Evolutionary conservation across 2,329 filamentous ascomycete species (phyloP).

Genomic region (Zelopaecilomyces penicillatus): DNA sequence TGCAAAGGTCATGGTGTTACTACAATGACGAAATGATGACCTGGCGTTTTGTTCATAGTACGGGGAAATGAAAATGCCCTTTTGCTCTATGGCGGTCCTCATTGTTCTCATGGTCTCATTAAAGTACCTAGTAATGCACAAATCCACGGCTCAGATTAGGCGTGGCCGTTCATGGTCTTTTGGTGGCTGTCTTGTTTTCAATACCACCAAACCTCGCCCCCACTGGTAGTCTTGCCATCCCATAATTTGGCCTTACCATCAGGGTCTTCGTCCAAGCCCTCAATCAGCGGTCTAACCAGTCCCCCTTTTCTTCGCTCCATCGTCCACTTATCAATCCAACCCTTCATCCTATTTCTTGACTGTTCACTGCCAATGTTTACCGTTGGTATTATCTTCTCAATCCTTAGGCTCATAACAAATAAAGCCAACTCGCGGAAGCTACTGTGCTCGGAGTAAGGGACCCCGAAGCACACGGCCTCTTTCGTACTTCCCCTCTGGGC

Average conservation of each 20-base stretch:
- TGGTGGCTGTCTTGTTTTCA: constrained; percentile 13
- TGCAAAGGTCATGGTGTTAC: constrained; percentile 2
- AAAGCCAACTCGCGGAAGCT: constrained; percentile 90
- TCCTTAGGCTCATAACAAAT: constrained; percentile 80
- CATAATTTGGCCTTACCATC: constrained; percentile 23
- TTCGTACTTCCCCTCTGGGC: constrained; percentile 77
- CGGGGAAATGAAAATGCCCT: too few relatives aligned
- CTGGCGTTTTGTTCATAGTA: too few relatives aligned
- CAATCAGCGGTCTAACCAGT: constrained; percentile 35
- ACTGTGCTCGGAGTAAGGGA: constrained; percentile 93
- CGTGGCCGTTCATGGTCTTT: constrained; percentile 6
- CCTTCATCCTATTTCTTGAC: constrained; percentile 52
- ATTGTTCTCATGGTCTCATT: too few relatives aligned
- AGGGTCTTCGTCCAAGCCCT: constrained; percentile 27
- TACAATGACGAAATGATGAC: constrained; percentile 1
- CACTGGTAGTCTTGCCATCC: constrained; percentile 30
- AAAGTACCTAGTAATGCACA: too few relatives aligned
- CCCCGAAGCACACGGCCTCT: constrained; percentile 81
- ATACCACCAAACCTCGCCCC: constrained; percentile 33
- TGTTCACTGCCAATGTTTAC: constrained; percentile 67
- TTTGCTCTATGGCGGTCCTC: neutral
- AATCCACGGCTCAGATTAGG: too few relatives aligned
- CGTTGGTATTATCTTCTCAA: constrained; percentile 86
- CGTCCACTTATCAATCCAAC: constrained; percentile 56
- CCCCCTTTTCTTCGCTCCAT: constrained; percentile 50